phyloP scores from a whole-genome alignment of 2,329 filamentous ascomycete genomes.

The Xylariaceae sp. region DNA sequence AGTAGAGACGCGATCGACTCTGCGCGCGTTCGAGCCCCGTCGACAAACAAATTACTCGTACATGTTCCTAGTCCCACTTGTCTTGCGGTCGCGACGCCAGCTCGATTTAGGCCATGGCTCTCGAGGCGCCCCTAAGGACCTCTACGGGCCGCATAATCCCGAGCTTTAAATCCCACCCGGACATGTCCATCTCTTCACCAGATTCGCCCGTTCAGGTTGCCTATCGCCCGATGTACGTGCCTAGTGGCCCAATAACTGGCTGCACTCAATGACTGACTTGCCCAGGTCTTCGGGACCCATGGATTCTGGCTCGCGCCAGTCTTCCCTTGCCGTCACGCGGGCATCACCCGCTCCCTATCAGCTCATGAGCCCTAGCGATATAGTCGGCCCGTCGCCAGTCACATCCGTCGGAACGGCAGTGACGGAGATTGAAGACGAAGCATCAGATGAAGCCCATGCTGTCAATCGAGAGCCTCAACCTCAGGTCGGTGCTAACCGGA shows the following conservation, averaged over 20 bases:
- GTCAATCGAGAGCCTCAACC: slow-evolving; percentile 35
- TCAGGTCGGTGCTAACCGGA: slow-evolving; percentile 32
- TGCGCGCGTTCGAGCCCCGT: slow-evolving; percentile 18
- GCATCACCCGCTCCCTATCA: slow-evolving; percentile 51
- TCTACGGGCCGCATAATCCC: slow-evolving; percentile 55
- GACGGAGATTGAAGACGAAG: slow-evolving; percentile 80
- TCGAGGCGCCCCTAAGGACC: slow-evolving; percentile 58
- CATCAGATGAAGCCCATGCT: slow-evolving; percentile 53
- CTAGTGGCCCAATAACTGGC: not conserved
- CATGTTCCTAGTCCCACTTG: slow-evolving; percentile 13
- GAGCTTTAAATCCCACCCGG: slow-evolving; percentile 47
- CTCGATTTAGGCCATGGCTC: slow-evolving; percentile 44
- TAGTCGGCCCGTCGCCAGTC: slow-evolving; percentile 76
- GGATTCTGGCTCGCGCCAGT: slow-evolving; percentile 46
- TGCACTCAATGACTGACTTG: slow-evolving; percentile 10
- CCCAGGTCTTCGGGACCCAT: slow-evolving; percentile 36
- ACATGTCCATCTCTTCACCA: slow-evolving; percentile 52
- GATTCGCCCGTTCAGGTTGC: slow-evolving; percentile 47
- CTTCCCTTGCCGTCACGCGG: slow-evolving; percentile 42
- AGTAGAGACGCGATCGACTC: slow-evolving; percentile 20
- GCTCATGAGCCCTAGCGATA: slow-evolving; percentile 58
- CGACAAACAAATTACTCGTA: not conserved
- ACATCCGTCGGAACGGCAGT: slow-evolving; percentile 79
- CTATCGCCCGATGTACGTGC: slow-evolving; percentile 48
- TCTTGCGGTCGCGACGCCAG: slow-evolving; percentile 17